Evolutionary conservation across 805 yeast genomes (phyloP).

Genomic region (Teunomyces tritomae): DNA sequence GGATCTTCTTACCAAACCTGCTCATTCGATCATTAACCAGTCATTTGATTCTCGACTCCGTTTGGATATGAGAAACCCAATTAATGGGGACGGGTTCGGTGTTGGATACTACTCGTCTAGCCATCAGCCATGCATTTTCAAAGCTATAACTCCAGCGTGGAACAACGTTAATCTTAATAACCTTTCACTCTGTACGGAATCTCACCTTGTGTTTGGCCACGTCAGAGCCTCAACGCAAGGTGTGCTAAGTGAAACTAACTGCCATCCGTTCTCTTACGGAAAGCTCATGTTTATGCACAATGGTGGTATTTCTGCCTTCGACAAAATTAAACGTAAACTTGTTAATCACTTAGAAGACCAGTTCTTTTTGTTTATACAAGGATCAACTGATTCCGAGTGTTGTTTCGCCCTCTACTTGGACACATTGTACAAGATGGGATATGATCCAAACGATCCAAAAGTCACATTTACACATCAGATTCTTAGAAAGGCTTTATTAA

Average conservation of each 20-base stretch:
- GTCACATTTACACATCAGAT: constrained; percentile 47
- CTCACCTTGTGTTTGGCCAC: constrained; percentile 86
- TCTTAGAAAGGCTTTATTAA: constrained; percentile 65
- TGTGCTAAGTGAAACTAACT: constrained; percentile 88
- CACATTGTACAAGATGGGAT: constrained; percentile 70
- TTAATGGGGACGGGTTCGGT: constrained; percentile 98
- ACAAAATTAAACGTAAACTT: constrained; percentile 67
- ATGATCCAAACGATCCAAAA: constrained; percentile 51
- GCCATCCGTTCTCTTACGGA: constrained; percentile 92
- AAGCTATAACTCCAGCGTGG: constrained; percentile 98
- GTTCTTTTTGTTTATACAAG: constrained; percentile 79
- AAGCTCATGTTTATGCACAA: constrained; percentile 95
- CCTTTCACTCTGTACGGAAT: constrained; percentile 82
- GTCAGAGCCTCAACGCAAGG: constrained; percentile 97
- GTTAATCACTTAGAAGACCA: constrained; percentile 74
- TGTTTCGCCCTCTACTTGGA: constrained; percentile 87
- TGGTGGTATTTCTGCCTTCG: constrained; percentile 80
- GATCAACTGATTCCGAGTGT: constrained; percentile 95
- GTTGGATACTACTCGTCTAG: constrained; percentile 74
- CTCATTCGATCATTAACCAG: constrained; percentile 95
- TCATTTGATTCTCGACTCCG: constrained; percentile 88
- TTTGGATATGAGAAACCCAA: constrained; percentile 84
- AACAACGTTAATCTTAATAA: constrained; percentile 87
- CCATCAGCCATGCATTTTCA: constrained; percentile 85
- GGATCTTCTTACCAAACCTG: constrained; percentile 87